Evolutionary conservation across 1,284 basidiomycete genomes (phyloP).

Genomic region (Rhodotorula sp.): DNA sequence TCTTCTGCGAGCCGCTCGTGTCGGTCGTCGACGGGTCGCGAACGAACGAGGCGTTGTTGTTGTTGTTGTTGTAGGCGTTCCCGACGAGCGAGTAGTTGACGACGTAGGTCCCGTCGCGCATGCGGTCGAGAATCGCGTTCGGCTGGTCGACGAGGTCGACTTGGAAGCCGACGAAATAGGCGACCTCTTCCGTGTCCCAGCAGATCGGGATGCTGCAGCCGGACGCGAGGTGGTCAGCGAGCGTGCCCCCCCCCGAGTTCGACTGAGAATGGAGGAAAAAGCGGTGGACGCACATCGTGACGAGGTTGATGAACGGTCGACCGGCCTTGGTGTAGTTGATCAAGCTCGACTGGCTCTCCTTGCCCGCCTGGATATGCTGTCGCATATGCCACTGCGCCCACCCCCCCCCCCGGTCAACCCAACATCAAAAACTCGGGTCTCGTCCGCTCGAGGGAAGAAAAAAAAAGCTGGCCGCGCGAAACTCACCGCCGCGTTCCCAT

Average conservation of each 20-base stretch:
- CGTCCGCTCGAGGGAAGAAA: too few relatives aligned
- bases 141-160: slow-evolving; percentile 80
- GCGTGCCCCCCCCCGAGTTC: too few relatives aligned
- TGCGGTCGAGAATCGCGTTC: slow-evolving; percentile 71
- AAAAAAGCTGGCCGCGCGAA: too few relatives aligned
- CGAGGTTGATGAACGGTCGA: slow-evolving; percentile 63
- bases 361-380: slow-evolving; percentile 64
- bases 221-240: too few relatives aligned
- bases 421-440: too few relatives aligned
- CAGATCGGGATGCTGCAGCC: slow-evolving; percentile 70
- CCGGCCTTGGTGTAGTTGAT: slow-evolving; percentile 87
- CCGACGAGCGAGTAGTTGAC: slow-evolving; percentile 43
- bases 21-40: slow-evolving; percentile 5
- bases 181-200: slow-evolving; percentile 61
- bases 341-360: slow-evolving; percentile 82
- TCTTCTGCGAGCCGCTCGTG: slow-evolving; percentile 18
- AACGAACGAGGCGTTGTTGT: too few relatives aligned
- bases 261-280: background rate
- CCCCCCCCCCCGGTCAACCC: too few relatives aligned
- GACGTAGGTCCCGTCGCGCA: slow-evolving; percentile 49
- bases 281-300: slow-evolving; percentile 42
- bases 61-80: slow-evolving; percentile 20
- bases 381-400: slow-evolving; percentile 56
- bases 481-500: slow-evolving; percentile 62
- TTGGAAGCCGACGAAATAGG: slow-evolving; percentile 84